Evolutionary conservation across 441 rosid genomes (phyloP), one percentile per base, ranked within the genome.

Genomic region (Corymbia calophylla): DNA sequence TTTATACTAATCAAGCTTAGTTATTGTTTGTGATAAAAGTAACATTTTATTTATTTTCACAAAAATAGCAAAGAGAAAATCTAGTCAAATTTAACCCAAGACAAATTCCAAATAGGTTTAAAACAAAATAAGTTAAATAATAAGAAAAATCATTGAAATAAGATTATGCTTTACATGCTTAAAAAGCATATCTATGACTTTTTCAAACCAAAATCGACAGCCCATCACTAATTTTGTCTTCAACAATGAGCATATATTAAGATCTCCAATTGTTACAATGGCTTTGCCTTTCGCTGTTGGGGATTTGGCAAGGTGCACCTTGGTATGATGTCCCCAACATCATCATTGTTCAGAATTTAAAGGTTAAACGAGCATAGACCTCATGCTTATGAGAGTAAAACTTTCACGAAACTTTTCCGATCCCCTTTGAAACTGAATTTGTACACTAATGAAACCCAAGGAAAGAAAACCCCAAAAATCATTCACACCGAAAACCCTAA

Each of bases 251-350:
- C 1, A 17, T 11, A 16, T 1, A 18, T 6, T 0, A 7, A 17
- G 35, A n/a, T 66, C 23, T 31, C 23, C 5, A 31, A 23, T 0
- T 58, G 0, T 31, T n/a, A n/a, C 35, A 14, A 64, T 6, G 5
- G 9, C 9, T 64, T n/a, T 64, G 73, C 1, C 73, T 58, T 58
- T 58, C 0, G 14, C 5, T 58, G 29, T 25, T 58, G 64, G 64
- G 64, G 2, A 16, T 31, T 31, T 8, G 44, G 2, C 3, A 3
- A 5, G 16, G 23, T 0, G 1, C 5, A 6, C 44, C 44, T 64
- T 16, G 6, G 6, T 31, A 16, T 9, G 44, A 6, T 9, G 23
- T 66, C 3, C 3, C 23, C 6, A 66, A 4, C 77, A 16, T 11
- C 3, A 66, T 31, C 4, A 10, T 29, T 0, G 1, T 58, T 10